Conservation (phyloP, 768 basidiomycete genomes). For the Termitomyces sp. region DNA sequence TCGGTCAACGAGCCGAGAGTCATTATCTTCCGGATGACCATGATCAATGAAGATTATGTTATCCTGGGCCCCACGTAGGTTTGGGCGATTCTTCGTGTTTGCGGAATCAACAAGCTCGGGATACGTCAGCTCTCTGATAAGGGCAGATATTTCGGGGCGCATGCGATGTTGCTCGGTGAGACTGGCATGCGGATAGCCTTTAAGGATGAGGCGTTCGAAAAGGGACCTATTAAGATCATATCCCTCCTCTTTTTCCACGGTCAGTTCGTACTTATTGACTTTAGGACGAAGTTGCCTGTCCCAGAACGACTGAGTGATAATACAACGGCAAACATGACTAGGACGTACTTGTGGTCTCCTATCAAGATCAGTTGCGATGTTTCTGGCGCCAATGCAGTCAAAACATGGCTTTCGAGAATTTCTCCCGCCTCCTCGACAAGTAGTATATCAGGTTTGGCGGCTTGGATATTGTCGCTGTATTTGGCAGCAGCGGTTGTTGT, state of each 20-base stretch:
- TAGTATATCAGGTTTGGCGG: background rate
- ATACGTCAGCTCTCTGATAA: conserved; percentile 60
- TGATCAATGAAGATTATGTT: background rate
- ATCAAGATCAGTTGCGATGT: background rate
- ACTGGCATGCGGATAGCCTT: conserved; percentile 55
- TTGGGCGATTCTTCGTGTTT: background rate
- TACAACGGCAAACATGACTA: background rate
- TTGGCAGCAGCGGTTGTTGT: conserved; percentile 1
- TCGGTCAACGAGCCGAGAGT: background rate
- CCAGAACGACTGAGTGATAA: background rate
- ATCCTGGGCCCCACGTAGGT: background rate
- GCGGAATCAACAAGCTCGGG: conserved; percentile 53
- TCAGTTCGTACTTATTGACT: conserved; percentile 58
- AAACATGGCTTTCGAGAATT: background rate
- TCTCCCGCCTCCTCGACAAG: conserved; percentile 1
- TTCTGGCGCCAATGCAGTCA: background rate
- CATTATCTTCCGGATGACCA: background rate
- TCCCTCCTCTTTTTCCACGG: conserved; percentile 59
- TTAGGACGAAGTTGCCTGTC: conserved; percentile 58
- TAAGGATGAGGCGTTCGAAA: conserved; percentile 62
- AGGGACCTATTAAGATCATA: conserved; percentile 63
- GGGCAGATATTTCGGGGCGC: conserved; percentile 65
- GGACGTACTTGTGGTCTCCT: background rate
- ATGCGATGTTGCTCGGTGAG: conserved; percentile 62
- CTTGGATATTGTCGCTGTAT: background rate